A percentile compares a stretch with the other conserved stretches of the same genome.
phyloP scores from a whole-genome alignment of 768 basidiomycete species.

The Pulveroboletus sp. region DNA sequence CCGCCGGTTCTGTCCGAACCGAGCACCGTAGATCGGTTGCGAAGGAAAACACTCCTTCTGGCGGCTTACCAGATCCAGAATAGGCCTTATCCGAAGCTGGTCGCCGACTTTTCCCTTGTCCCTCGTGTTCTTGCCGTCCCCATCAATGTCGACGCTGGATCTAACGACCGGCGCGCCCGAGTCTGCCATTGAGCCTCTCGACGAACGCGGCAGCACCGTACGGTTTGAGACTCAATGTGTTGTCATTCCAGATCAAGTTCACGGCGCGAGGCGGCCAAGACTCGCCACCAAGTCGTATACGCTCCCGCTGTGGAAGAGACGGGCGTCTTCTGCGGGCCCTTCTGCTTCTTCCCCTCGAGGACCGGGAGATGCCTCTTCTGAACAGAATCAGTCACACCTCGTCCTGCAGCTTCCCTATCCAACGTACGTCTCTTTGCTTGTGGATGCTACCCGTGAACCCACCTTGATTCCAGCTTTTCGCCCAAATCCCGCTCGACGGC shows the following conservation, averaged over 20 bases:
- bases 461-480: slow-evolving; percentile 36
- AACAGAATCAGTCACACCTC: slow-evolving; percentile 40
- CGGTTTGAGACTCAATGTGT: slow-evolving; percentile 72
- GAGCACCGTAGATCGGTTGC: too few relatives aligned
- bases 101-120: not conserved
- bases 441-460: not conserved
- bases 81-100: not conserved
- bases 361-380: slow-evolving; percentile 15
- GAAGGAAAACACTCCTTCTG: not conserved
- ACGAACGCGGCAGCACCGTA: slow-evolving; percentile 36
- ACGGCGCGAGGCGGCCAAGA: slow-evolving; percentile 41
- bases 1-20: too few relatives aligned
- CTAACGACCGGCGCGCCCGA: not conserved
- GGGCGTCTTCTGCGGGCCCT: slow-evolving; percentile 9
- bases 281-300: slow-evolving; percentile 63
- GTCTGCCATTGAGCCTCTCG: slow-evolving; percentile 7
- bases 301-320: slow-evolving; percentile 62
- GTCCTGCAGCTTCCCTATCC: slow-evolving; percentile 60
- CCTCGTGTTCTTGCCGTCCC: not conserved
- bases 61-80: not conserved
- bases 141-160: slow-evolving; percentile 13
- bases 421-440: slow-evolving; percentile 38
- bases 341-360: slow-evolving; percentile 18
- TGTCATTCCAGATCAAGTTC: slow-evolving; percentile 58
- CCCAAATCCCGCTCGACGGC: slow-evolving; percentile 37